These are phyloP conservation scores for Candida succiphila DNA, from an alignment of 805 yeast genomes.

Conservation along the genomic window DNA sequence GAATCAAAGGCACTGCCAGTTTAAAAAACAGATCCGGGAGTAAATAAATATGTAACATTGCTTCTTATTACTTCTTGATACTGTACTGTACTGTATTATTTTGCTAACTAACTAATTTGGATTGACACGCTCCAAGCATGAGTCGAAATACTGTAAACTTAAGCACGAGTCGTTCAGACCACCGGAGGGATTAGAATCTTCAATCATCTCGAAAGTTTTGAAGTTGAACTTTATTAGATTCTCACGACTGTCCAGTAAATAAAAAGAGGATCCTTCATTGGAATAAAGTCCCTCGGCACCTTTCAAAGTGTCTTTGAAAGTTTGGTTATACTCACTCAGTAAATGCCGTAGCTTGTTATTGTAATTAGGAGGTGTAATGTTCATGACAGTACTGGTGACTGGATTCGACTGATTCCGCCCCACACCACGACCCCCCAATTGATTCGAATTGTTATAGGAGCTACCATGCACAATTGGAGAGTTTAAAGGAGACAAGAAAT, in stretches of 20 bases:
- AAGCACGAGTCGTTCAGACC: constrained; percentile 44
- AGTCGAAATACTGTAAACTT: constrained; percentile 43
- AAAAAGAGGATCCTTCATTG: constrained; percentile 1
- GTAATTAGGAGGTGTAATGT: constrained; percentile 22
- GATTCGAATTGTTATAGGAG: neutral
- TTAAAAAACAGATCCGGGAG: too few species aligned
- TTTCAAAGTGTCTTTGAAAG: constrained; percentile 7
- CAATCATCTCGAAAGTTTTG: constrained; percentile 47
- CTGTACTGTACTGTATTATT: too few species aligned
- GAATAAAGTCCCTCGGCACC: neutral
- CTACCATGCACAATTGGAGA: constrained; percentile 12
- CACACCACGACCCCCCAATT: too few species aligned
- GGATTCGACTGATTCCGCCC: neutral
- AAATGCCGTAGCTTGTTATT: constrained; percentile 16
- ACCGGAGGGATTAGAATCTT: constrained; percentile 42
- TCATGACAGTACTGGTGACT: constrained; percentile 8
- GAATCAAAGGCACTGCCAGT: too few species aligned
- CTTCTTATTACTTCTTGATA: too few species aligned
- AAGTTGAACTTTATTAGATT: constrained; percentile 26
- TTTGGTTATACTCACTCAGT: constrained; percentile 1
- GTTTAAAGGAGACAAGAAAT: constrained; percentile 15
- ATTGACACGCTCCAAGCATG: constrained; percentile 36
- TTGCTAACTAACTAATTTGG: constrained; percentile 23
- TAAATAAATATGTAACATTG: too few species aligned
- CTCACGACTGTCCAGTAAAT: neutral